A percentile compares a stretch with the other conserved stretches of the same genome.
Evolutionary conservation across 1,284 basidiomycete genomes (phyloP).

Genomic region (Marasmius sp.): DNA sequence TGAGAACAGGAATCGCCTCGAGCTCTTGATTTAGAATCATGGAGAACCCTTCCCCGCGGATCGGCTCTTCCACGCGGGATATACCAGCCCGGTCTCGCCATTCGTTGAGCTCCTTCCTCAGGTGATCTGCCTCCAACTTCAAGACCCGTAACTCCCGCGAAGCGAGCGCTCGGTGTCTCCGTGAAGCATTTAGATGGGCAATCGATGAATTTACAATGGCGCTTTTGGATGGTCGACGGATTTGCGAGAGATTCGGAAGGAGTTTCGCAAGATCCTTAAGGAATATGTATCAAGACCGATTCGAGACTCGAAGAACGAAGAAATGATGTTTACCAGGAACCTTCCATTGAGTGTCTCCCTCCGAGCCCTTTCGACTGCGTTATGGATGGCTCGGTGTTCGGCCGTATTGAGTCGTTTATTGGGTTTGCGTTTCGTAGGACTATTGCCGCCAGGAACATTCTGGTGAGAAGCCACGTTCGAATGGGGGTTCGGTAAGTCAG

Average conservation of each 20-base stretch:
- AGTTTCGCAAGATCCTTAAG: conserved; percentile 81
- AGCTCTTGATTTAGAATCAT: conserved; percentile 70
- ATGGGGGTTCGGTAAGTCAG: neutral
- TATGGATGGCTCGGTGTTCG: conserved; percentile 91
- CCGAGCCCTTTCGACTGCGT: conserved; percentile 90
- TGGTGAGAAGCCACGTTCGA: neutral
- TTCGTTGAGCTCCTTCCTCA: conserved; percentile 84
- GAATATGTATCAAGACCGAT: conserved; percentile 2
- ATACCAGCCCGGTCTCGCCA: conserved; percentile 79
- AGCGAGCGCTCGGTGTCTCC: conserved; percentile 77
- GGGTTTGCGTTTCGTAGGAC: conserved; percentile 67
- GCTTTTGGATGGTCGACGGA: conserved; percentile 90
- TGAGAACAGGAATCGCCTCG: conserved; percentile 43
- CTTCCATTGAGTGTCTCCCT: conserved; percentile 89
- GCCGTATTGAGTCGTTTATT: conserved; percentile 87
- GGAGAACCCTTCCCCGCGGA: conserved; percentile 65
- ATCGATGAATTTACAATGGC: conserved; percentile 93
- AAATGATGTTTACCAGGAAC: conserved; percentile 65
- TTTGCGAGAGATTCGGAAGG: conserved; percentile 89
- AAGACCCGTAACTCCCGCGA: conserved; percentile 75
- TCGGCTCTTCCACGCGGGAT: conserved; percentile 67
- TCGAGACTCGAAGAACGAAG: neutral
- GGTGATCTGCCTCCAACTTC: conserved; percentile 78
- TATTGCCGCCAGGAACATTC: neutral
- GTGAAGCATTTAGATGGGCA: conserved; percentile 78